Percentiles rank a stretch among this genome's conserved stretches.
Evolutionary conservation across 2,329 filamentous ascomycete species (phyloP).

Genomic region (Hypomyces rosellus): DNA sequence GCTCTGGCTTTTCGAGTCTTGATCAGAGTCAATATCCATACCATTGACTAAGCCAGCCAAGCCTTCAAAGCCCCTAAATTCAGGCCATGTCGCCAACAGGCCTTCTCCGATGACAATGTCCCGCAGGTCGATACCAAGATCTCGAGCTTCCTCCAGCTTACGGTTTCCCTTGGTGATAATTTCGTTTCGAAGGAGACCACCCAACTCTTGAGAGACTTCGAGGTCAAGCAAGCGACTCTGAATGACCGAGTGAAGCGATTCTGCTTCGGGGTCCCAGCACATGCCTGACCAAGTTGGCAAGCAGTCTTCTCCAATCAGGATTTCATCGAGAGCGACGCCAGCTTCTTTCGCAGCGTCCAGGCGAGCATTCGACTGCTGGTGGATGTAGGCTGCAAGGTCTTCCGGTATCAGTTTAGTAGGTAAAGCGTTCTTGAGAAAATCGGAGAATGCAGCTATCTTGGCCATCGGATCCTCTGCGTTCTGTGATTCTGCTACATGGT

Average conservation of each 20-base stretch:
- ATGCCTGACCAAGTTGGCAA: constrained; percentile 22
- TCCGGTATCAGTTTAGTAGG: constrained; percentile 18
- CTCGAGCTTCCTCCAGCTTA: constrained; percentile 20
- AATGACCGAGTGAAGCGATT: constrained; percentile 20
- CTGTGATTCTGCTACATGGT: background rate
- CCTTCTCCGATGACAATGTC: constrained; percentile 20
- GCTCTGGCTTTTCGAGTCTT: background rate
- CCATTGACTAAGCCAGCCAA: background rate
- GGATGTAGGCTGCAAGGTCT: constrained; percentile 17
- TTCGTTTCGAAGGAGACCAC: constrained; percentile 14
- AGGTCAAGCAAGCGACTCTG: constrained; percentile 19
- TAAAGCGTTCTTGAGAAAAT: constrained; percentile 13
- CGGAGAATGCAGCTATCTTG: constrained; percentile 3
- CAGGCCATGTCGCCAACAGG: constrained; percentile 25
- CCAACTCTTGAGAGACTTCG: constrained; percentile 15
- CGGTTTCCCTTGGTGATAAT: constrained; percentile 22
- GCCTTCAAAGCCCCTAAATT: background rate
- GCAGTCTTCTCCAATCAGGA: constrained; percentile 24
- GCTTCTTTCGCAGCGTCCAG: constrained; percentile 17
- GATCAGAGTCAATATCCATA: background rate
- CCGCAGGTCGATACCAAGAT: constrained; percentile 15
- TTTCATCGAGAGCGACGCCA: constrained; percentile 12
- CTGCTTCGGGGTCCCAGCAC: constrained; percentile 19
- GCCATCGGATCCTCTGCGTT: background rate
- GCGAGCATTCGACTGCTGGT: constrained; percentile 17